Evolutionary conservation across 2,329 filamentous ascomycete genomes (phyloP), one percentile per base, ranked within the genome.

Genomic region (Didymella exigua): DNA sequence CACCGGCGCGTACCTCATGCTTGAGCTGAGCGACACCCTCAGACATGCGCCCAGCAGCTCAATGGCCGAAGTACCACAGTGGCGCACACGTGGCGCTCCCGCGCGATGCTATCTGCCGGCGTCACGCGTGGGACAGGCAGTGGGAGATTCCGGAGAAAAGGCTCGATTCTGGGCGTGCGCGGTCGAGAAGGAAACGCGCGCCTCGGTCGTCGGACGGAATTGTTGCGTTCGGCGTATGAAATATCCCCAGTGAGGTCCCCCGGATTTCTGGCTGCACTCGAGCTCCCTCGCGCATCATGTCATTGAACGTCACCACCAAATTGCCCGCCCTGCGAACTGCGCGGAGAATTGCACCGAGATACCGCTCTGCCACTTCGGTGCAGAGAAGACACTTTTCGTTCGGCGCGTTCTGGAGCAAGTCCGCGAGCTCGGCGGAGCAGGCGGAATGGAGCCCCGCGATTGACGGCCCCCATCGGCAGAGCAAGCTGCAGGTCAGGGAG

Each of bases 21-120:
- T 87, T 87, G 69, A 89, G 82, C 74, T 84, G 84, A 73, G 83
- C 79, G 64, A 84, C 81, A 66, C 80, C 79, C 72, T 79, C 78
- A 77, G 85, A 86, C 86, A 89, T 89, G 77, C 84, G 86, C 82
- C 67, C 75, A 68, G 71, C 66, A 58, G 57, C 60, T 67, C 58
- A 61, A 58, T 55, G 29, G 52, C 38, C 49, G 47, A 57, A 40
- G 47, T 49, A 49, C 38, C 49, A 45, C 56, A 40, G 47, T 49
- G 45, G 48, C 41, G 57, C 48, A 62, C 60, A 65, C 63, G 58
- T 62, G 62, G 59, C 52, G 23, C 52, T 23, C 42, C 41, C 52
- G 46, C 52, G 52, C 46, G 40, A 46, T 55, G 34, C 37, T 44
- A 58, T 47, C 57, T 58, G 55, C 63, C 54, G 60, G 43, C 36